Conservation (phyloP, 2,329 filamentous ascomycete genomes). For the Aurifilum marmelostoma region DNA sequence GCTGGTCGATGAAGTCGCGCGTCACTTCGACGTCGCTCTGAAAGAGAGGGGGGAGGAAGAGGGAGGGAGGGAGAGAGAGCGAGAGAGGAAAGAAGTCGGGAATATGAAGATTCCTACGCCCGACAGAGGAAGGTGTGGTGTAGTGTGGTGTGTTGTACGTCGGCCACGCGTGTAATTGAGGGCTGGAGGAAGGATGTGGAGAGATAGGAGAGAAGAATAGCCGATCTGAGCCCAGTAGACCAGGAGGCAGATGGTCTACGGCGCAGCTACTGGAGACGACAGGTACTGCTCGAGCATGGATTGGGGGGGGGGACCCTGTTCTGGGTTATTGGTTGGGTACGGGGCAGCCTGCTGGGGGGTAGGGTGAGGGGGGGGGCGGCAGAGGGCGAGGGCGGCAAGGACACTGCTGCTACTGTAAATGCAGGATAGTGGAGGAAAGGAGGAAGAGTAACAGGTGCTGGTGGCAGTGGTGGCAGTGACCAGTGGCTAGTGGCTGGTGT, state of each 20-base stretch:
- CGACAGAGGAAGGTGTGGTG: background rate
- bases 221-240: constrained; percentile 6
- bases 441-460: background rate
- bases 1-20: background rate
- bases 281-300: constrained; percentile 1
- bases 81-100: background rate
- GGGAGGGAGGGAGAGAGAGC: background rate
- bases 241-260: constrained; percentile 11
- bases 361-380: background rate
- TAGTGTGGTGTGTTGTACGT: constrained; percentile 1
- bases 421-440: constrained; percentile 30
- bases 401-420: background rate
- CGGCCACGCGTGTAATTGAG: constrained; percentile 4
- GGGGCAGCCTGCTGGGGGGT: constrained; percentile 31
- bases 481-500: background rate
- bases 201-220: constrained; percentile 15
- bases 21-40: background rate
- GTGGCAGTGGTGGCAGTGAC: background rate
- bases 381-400: background rate
- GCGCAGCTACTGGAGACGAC: constrained; percentile 1
- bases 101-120: background rate
- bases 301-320: background rate
- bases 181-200: constrained; percentile 10
- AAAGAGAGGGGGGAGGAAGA: too few species aligned
- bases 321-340: constrained; percentile 4